Evolutionary conservation across 805 yeast genomes (phyloP), one percentile per base, ranked within the genome.

Genomic region (Spathaspora sp.): DNA sequence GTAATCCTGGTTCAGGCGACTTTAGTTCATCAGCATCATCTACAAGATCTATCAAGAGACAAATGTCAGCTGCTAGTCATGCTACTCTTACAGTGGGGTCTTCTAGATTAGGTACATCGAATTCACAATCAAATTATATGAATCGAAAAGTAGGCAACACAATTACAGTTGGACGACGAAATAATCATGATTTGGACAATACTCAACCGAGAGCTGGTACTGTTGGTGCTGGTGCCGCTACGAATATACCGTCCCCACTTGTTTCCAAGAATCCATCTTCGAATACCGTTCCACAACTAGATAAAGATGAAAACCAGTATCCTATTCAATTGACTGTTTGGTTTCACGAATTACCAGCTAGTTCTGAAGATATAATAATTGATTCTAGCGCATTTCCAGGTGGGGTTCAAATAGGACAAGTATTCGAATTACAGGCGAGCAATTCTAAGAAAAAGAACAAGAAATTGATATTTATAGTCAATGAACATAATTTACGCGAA

Each of bases 341-440:
- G 76, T 78, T 88, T 58, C 97, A 92, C 61, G 97, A 91, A 55
- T 58, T 79, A 3, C 68, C 89, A 20, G 72, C 78, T 0, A 80
- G 84, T 1, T 43, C 70, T 1, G 84, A 83, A 38, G 81, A 80
- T 38, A 87, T 91, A 2, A 64, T 86, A 45, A 60, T 91, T 1
- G 92, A 89, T 60, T 66, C 83, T 17, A 60, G 72, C 0, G 69
- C 81, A 3, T 56, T 89, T 0, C 86, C 89, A 0, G 87, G 86
- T 0, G 87, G 86, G 0, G 80, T 88, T 1, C 72, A 73, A 49
- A 82, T 77, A n/a, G 97, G 96, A 16, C 89, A 87, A 60, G 67
- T 89, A 7, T 92, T 89, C 19, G 96, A 89, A 64, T 60, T 87
- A 44, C 79, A 74, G 55, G 76, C 84, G 48, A 61, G 63, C 40